Base-by-base conservation (phyloP, 345 rosid genomes). In the Melaleuca alternifolia region DNA sequence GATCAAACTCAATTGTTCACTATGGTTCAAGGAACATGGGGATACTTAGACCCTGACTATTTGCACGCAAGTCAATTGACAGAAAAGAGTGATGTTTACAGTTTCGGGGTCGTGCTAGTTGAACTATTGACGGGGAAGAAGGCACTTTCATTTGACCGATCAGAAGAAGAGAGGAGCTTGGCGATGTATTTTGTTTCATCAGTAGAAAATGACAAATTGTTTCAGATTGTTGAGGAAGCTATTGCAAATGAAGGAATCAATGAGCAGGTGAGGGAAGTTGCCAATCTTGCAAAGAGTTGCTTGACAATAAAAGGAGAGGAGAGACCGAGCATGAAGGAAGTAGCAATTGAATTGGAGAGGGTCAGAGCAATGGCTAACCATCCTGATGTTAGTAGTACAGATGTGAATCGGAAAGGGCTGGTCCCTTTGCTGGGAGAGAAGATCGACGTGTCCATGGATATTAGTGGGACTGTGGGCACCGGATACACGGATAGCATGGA, bases 41-140 rank as follows among this genome's bases (percentile, higher is more conserved):
- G 94, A 3, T 92, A 92, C 51, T 53, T 92, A 50, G 93, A 92
- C 87, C 94, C 92, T 5, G 94, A 92, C 30, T 91, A 92, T 87
- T 88, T 88, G 53, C 89, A 76, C 6, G n/a, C n/a, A n/a, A n/a
- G n/a, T n/a, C n/a, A n/a, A n/a, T n/a, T n/a, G n/a, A n/a, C n/a
- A n/a, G n/a, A n/a, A n/a, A n/a, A n/a, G n/a, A n/a, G n/a, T n/a
- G n/a, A n/a, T n/a, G n/a, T n/a, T n/a, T n/a, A n/a, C n/a, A n/a
- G n/a, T n/a, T n/a, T n/a, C n/a, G n/a, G n/a, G n/a, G n/a, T n/a
- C n/a, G n/a, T n/a, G n/a, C n/a, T n/a, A n/a, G n/a, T n/a, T n/a
- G n/a, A n/a, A n/a, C n/a, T n/a, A n/a, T n/a, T n/a, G n/a, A n/a
- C n/a, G n/a, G n/a, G n/a, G n/a, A n/a, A n/a, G n/a, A n/a, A n/a